Base-by-base conservation (phyloP, 352 stramenopile species). In the Globisporangium solare region DNA sequence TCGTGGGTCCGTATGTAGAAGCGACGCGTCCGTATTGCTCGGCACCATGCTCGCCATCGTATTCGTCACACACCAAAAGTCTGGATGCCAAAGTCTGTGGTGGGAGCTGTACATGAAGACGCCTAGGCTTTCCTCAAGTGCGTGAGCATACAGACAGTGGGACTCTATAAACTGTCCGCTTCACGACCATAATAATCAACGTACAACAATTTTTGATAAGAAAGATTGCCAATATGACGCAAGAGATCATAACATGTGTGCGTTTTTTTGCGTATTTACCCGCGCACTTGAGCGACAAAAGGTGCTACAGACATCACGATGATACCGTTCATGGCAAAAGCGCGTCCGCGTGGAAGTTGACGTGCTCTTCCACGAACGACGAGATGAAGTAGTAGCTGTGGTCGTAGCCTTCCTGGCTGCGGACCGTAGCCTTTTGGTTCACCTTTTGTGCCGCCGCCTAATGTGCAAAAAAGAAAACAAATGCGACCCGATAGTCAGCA, bases 301-400 rank as follows among this genome's bases (percentile, higher is more conserved):
- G 27, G 10, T 35, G 27, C 27, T 35, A 35, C 10, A 7, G 27
- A 35, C 39, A 43, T n/a, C 39, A 43, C 18, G 39, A 43, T 13
- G 14, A 13, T 8, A n/a, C 11, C 46, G 10, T 37, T 39, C 75
- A 76, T 53, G 79, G 63, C 50, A 94, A 66, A 21, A 98, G 75
- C 45, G 72, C 71, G 21, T 95, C 83, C 14, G 95, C 92, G 71
- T 98, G 96, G 70, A 97, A 94, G 64, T 89, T 79, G 45, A 99
- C 68, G 75, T 99, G 96, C 63, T 98, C 92, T 37, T 97, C 92
- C 27, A 98, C 82, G 63, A 98, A 98, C 2, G 92, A 94, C 60
- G 88, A 79, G 66, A 99, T 98, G 76, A 98, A 98, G 66, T 97
- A 98, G 72, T 99, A 99, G 60, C 83, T 95, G 83, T 99, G 96